Base-by-base conservation (phyloP, 306 rosid genomes). In the Hippophae rhamnoides region DNA sequence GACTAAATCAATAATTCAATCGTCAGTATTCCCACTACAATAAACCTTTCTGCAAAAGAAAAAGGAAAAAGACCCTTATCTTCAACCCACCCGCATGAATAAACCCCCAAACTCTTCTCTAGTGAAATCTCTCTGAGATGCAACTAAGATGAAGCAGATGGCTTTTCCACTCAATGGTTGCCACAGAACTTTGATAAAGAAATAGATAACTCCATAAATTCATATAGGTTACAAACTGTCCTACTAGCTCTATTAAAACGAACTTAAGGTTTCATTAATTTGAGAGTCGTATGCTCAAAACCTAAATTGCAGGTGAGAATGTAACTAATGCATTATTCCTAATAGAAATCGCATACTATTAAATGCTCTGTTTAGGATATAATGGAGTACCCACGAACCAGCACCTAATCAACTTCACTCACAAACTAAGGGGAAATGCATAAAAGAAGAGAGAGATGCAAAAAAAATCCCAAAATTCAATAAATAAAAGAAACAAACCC, bases 401-500 rank as follows among this genome's bases (percentile, higher is more conserved):
- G 68, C 64, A 72, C 41, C 63, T 64, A 64, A 44, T 61, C 57
- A 72, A 38, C 65, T 42, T 73, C 51, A 62, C 43, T 13, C 12
- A 31, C 38, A 31, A 31, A 31, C 38, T 23, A 49, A 49, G 14
- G 8, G 5, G 8, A 49, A 49, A 25, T 41, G 9, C 8, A 67
- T 12, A 46, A 80, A 63, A 62, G 14, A 43, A 66, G 64, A 11
- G 72, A 61, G 68, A 84, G 93, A 86, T 86, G 95, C 84, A 31
- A 31, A 74, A 27, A 27, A 52, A 40, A 62, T 26, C 52, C 61
- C 41, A 45, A 13, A 40, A 67, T 69, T 55, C 43, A 56, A 7
- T 49, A 14, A 50, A 41, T 2, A 7, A 13, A 47, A 41, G 47
- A 57, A n/a, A 8, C 40, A 56, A 68, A 52, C 5, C 27, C 68